Evolutionary conservation across 257 asterid species (phyloP), one percentile per base, ranked within the genome.

Genomic region (Phtheirospermum japonicum): DNA sequence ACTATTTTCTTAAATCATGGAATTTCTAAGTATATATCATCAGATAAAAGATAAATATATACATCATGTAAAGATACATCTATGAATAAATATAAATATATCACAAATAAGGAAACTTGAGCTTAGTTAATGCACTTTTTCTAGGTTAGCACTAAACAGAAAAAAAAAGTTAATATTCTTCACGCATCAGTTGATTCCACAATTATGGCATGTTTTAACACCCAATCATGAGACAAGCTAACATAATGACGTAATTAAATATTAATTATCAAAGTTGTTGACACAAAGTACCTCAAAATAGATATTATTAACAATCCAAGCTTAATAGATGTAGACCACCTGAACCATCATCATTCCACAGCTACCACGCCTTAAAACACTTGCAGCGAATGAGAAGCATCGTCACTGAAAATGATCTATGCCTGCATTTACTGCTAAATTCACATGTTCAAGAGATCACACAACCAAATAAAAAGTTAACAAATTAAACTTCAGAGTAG

Each of bases 291-390:
- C n/a, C n/a, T n/a, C n/a, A n/a, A n/a, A n/a, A n/a, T n/a, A n/a
- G n/a, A n/a, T n/a, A n/a, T n/a, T n/a, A n/a, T n/a, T 57, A 57
- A n/a, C n/a, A n/a, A n/a, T n/a, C n/a, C n/a, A n/a, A n/a, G n/a
- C n/a, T n/a, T n/a, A n/a, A n/a, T n/a, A 51, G 54, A 67, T 4
- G 26, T 46, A 5, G n/a, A 19, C 39, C 64, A 43, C 63, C 61
- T 20, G 42, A n/a, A 32, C 37, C 20, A 14, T 55, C 56, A 42
- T 46, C 57, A 40, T 30, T 48, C 59, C 39, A 55, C 34, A 11
- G 16, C 28, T 54, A 65, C 16, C 33, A 46, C 28, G 66, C 50
- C 20, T 60, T 57, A 70, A 69, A 57, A n/a, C 49, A 55, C 58
- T 26, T 5, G 54, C 31, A 59, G 60, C 33, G 9, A 60, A 60